phyloP scores from a whole-genome alignment of 768 basidiomycete species.

The Hemileccinum impolitum region DNA sequence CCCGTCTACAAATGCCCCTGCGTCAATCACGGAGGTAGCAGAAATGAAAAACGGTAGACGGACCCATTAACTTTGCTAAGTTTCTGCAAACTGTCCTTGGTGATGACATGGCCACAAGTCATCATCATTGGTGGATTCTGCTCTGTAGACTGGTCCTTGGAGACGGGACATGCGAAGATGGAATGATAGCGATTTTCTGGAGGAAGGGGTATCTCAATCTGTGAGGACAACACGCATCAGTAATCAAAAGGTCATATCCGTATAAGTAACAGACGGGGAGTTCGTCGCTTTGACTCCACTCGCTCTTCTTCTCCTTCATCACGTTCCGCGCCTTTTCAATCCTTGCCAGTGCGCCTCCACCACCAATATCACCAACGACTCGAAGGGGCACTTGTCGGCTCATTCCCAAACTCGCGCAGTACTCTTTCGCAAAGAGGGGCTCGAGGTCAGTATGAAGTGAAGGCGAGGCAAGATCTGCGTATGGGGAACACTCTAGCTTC shows the following conservation, averaged over 20 bases:
- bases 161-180: slow-evolving; percentile 95
- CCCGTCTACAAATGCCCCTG: slow-evolving; percentile 50
- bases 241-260: neutral
- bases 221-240: slow-evolving; percentile 6
- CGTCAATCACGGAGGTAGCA: neutral
- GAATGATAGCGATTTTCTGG: slow-evolving; percentile 92
- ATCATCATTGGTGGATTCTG: slow-evolving; percentile 98
- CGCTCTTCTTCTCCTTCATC: slow-evolving; percentile 89
- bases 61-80: slow-evolving; percentile 81
- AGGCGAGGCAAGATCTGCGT: slow-evolving; percentile 69
- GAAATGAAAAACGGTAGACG: slow-evolving; percentile 37
- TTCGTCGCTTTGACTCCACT: slow-evolving; percentile 88
- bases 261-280: slow-evolving; percentile 58
- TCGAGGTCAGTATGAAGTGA: slow-evolving; percentile 75
- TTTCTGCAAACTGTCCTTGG: slow-evolving; percentile 87
- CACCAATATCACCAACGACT: slow-evolving; percentile 91
- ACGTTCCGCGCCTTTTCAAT: slow-evolving; percentile 94
- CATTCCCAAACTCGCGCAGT: slow-evolving; percentile 83
- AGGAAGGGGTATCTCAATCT: slow-evolving; percentile 94
- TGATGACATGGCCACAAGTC: slow-evolving; percentile 91
- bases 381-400: slow-evolving; percentile 84
- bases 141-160: slow-evolving; percentile 93
- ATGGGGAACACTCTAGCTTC: slow-evolving; percentile 66
- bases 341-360: slow-evolving; percentile 83
- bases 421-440: slow-evolving; percentile 84